Conservation (phyloP, 1,284 basidiomycete species). For the Malassezia obtusa region DNA sequence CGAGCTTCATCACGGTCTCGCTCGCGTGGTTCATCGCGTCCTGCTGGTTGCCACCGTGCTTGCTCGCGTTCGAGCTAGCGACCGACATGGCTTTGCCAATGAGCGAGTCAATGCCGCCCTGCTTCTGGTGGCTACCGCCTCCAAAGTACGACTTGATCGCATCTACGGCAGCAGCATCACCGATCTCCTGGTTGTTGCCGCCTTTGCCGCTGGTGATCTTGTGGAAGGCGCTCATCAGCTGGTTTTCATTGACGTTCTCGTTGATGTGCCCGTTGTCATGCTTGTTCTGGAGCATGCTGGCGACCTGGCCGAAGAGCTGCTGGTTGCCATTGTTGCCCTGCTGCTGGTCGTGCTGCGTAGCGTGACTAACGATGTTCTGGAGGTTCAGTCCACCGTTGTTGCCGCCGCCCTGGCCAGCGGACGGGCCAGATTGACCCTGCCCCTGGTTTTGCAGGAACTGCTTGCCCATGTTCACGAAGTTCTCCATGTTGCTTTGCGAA, state of each 20-base stretch:
- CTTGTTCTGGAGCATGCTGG: constrained; percentile 5
- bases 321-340: constrained; percentile 1
- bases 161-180: constrained; percentile 11
- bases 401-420: not conserved
- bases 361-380: not conserved
- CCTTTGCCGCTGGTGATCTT: constrained; percentile 3
- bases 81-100: constrained; percentile 14
- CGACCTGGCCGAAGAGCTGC: constrained; percentile 6
- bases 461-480: constrained; percentile 18
- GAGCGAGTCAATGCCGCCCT: constrained; percentile 2
- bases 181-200: constrained; percentile 8
- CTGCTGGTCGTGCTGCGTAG: not conserved
- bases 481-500: constrained; percentile 14
- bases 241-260: constrained; percentile 5
- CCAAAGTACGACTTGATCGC: constrained; percentile 11
- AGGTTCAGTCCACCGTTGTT: not conserved
- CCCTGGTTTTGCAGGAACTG: constrained; percentile 14
- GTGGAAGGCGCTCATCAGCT: constrained; percentile 9
- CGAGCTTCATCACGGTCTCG: constrained; percentile 15
- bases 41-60: constrained; percentile 4
- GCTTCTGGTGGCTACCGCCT: constrained; percentile 1
- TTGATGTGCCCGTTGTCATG: constrained; percentile 9
- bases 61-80: not conserved
- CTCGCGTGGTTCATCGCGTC: constrained; percentile 16
- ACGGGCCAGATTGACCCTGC: not conserved